Conservation (phyloP, 1,284 basidiomycete species). For the Anthracocystis setariae region DNA sequence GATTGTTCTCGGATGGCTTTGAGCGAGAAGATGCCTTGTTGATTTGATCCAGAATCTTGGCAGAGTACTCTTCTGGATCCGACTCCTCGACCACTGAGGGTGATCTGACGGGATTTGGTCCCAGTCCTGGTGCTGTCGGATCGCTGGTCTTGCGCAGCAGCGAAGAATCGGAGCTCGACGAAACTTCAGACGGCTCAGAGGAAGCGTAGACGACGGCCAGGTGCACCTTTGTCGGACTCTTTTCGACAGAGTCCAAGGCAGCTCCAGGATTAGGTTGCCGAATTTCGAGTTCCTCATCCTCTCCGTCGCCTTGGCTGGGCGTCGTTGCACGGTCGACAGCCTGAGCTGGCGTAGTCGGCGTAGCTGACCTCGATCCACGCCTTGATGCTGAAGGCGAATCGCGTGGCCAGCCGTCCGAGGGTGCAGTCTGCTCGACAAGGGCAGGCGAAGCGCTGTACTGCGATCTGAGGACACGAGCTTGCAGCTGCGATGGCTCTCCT, state of each 20-base stretch:
- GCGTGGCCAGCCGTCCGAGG: conserved; percentile 33
- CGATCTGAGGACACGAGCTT: conserved; percentile 34
- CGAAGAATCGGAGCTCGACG: not conserved
- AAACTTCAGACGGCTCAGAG: conserved; percentile 1
- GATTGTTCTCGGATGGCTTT: not conserved
- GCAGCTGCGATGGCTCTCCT: conserved; percentile 25
- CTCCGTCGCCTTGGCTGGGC: conserved; percentile 7
- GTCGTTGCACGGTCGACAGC: not conserved
- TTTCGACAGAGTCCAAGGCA: conserved; percentile 11
- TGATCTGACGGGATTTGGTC: not conserved
- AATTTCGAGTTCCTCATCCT: conserved; percentile 26
- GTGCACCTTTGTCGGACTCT: conserved; percentile 18
- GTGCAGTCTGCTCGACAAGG: conserved; percentile 25
- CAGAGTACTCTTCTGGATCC: conserved; percentile 26
- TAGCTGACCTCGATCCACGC: not conserved
- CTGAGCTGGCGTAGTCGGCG: not conserved
- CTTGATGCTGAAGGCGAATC: conserved; percentile 1
- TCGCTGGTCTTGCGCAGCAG: not conserved
- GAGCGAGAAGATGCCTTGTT: conserved; percentile 8
- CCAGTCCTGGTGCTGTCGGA: not conserved
- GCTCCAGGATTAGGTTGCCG: conserved; percentile 27
- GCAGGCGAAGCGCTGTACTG: conserved; percentile 30
- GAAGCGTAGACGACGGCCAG: conserved; percentile 7
- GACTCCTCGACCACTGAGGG: conserved; percentile 32
- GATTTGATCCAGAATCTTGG: conserved; percentile 11